Conservation (phyloP, 371 early-diverging fungal genomes). For the Apophysomyces trapeziformis region DNA sequence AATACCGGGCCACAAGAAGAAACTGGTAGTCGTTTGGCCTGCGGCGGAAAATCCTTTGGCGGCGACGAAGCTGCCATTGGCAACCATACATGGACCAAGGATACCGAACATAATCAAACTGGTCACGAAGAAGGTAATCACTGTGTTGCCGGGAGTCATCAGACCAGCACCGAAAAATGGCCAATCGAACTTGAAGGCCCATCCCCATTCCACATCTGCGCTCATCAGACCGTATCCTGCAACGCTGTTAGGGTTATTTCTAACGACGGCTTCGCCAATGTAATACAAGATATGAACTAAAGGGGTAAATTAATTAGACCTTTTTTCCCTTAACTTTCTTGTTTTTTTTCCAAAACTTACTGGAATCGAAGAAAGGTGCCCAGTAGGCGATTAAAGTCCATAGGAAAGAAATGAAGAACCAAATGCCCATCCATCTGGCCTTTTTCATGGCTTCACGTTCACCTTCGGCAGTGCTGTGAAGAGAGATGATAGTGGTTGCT, state of each 20-base stretch:
- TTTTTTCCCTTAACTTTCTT: neutral
- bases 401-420: conserved; percentile 52
- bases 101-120: conserved; percentile 62
- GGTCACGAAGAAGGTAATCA: conserved; percentile 60
- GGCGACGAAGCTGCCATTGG: conserved; percentile 42
- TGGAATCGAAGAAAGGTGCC: conserved; percentile 59
- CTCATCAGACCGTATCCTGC: conserved; percentile 49
- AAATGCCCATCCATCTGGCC: conserved; percentile 54
- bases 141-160: conserved; percentile 65
- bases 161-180: conserved; percentile 78
- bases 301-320: neutral
- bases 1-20: conserved; percentile 80
- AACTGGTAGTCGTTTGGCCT: conserved; percentile 46
- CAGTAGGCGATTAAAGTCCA: conserved; percentile 59
- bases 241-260: conserved; percentile 1
- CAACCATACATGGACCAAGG: conserved; percentile 47
- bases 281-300: conserved; percentile 62
- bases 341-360: conserved; percentile 24
- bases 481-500: conserved; percentile 67
- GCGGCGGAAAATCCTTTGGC: conserved; percentile 37
- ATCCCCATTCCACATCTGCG: conserved; percentile 65
- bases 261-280: conserved; percentile 46
- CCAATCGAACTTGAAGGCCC: conserved; percentile 56
- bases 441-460: conserved; percentile 48
- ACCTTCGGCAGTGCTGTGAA: conserved; percentile 58